Conservation (phyloP, 768 basidiomycete genomes). For the Lentinula sp. region DNA sequence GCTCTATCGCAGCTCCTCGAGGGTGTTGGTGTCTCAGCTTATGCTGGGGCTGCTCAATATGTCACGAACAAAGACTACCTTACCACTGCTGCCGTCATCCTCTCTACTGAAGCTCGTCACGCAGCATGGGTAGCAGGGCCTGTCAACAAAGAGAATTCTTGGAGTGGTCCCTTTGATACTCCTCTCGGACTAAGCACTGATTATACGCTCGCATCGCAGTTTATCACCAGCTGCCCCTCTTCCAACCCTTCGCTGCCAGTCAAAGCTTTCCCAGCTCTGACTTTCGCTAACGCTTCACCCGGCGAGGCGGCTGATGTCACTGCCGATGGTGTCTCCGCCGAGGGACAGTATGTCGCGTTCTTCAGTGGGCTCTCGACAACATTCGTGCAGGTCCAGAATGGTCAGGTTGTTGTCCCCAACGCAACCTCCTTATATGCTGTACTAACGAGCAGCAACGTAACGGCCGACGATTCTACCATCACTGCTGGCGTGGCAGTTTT, state of each 20-base stretch:
- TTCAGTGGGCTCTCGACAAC: conserved; percentile 27
- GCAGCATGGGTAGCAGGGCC: conserved; percentile 47
- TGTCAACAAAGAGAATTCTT: conserved; percentile 34
- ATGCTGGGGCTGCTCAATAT: neutral
- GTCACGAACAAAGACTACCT: conserved; percentile 31
- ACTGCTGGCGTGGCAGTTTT: neutral
- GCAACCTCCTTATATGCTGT: neutral
- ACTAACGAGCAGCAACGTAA: neutral
- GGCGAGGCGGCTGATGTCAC: conserved; percentile 21
- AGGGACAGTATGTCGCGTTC: conserved; percentile 30
- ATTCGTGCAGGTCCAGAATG: conserved; percentile 5
- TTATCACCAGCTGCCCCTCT: conserved; percentile 50
- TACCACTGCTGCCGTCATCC: conserved; percentile 50
- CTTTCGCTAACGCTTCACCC: conserved; percentile 20
- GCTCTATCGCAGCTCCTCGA: neutral
- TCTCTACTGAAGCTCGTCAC: conserved; percentile 56
- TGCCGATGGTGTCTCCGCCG: conserved; percentile 9
- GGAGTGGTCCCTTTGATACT: conserved; percentile 48
- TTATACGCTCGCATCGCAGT: conserved; percentile 32
- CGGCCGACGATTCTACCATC: neutral
- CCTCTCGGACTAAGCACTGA: conserved; percentile 25
- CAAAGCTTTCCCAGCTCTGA: conserved; percentile 46
- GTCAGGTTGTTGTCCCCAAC: neutral
- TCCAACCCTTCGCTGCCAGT: conserved; percentile 47
- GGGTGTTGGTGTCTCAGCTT: neutral